These are phyloP conservation scores for Fraxinus sp. DNA, from an alignment of 305 asterid genomes.

Conservation along the genomic window DNA sequence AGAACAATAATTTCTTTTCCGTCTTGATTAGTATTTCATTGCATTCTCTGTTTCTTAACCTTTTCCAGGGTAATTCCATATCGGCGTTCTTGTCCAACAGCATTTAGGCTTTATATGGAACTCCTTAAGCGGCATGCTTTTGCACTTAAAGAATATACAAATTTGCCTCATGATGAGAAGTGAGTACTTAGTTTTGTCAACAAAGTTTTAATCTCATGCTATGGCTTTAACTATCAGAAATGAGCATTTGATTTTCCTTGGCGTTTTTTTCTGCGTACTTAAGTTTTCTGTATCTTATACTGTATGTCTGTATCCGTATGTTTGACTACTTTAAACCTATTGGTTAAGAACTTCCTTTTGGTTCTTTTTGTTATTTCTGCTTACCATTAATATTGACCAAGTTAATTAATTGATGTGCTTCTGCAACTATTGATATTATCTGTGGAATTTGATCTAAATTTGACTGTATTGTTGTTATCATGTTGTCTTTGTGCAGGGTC, in stretches of 20 bases:
- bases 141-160: conserved; percentile 50
- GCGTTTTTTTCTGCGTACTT: neutral
- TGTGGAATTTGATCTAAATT: conserved; percentile 14
- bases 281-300: neutral
- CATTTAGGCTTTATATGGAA: conserved; percentile 88
- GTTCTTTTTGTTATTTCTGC: neutral
- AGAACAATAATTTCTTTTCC: conserved; percentile 1
- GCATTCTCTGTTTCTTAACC: conserved; percentile 6
- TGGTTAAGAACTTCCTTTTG: neutral
- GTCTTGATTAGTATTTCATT: conserved; percentile 3
- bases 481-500: conserved; percentile 54
- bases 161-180: conserved; percentile 62
- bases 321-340: neutral
- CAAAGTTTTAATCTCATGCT: neutral
- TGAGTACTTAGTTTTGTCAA: conserved; percentile 42
- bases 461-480: neutral
- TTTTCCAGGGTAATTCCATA: conserved; percentile 71
- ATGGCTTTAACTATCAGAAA: neutral
- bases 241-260: neutral
- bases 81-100: conserved; percentile 67
- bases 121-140: conserved; percentile 74
- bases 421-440: neutral
- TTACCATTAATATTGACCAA: neutral
- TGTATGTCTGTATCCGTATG: neutral
- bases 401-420: neutral